Base-by-base conservation (phyloP, 768 basidiomycete species). In the Phallus indusiatus region DNA sequence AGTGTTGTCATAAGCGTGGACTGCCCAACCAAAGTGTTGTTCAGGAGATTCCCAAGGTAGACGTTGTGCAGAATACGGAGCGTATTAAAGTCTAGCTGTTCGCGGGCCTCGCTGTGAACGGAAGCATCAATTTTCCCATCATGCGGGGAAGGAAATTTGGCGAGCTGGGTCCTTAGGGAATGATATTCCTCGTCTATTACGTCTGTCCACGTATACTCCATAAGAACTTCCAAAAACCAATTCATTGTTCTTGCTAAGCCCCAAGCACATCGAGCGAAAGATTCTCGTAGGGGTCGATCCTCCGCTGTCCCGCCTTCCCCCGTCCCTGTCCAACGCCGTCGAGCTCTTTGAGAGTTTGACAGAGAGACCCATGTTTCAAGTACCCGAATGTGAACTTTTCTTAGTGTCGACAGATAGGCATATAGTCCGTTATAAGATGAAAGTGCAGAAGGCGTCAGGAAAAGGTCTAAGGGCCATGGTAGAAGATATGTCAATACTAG, bases 381-480 rank as follows among this genome's bases (percentile, higher is more conserved):
- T 12, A 94, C 79, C 28, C 83, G 81, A 0, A 82, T 84, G 66
- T 94, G 93, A 0, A 88, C 88, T 67, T 91, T 90, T 24, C 92
- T 82, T 37, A 96, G 68, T 0, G 92, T 84, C 10, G 89, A 86
- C 10, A 95, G 76, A 72, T 90, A 94, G 3, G 86, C 79, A 72
- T 93, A 92, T 51, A 95, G 71, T 17, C 80, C 79, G 2, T 82
- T 82, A 65, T 96, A 95, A 36, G 82, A 78, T 17, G 80, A 75
- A 18, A 94, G 75, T 64, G 92, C 90, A 0, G 83, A 74, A 20
- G 84, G 75, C 55, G 90, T 83, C 21, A 96, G 80, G 72, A 95
- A 94, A 50, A 95, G 81, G 68, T 94, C 90, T 47, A 95, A 77
- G 0, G 93, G 93, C 91, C 91, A 96, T 0, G 85, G 72, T 21